These are phyloP conservation scores for Neofusicoccum parvum DNA, from an alignment of 2,329 filamentous ascomycete species.

Conservation along the genomic window DNA sequence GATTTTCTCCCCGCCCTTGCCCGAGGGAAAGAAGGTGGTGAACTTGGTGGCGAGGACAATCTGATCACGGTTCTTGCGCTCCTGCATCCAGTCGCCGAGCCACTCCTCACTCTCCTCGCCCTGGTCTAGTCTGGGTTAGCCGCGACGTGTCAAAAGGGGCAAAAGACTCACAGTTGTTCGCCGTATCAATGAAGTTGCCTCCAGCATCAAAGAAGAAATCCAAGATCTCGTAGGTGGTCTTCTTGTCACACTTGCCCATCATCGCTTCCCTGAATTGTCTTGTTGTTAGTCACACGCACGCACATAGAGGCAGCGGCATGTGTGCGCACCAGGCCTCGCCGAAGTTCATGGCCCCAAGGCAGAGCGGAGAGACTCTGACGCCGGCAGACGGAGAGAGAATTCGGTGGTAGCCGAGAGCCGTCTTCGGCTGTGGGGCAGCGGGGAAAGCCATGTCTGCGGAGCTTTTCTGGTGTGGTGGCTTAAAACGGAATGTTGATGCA, in stretches of 20 bases:
- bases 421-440: slow-evolving; percentile 33
- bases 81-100: slow-evolving; percentile 49
- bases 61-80: slow-evolving; percentile 39
- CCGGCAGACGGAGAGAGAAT: slow-evolving; percentile 55
- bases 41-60: slow-evolving; percentile 48
- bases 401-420: slow-evolving; percentile 55
- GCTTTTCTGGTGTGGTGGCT: no score
- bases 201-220: slow-evolving; percentile 67
- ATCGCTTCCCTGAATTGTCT: neutral
- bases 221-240: slow-evolving; percentile 63
- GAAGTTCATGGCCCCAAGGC: slow-evolving; percentile 59
- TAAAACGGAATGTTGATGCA: no score
- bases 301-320: no score
- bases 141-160: no score
- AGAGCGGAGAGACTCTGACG: slow-evolving; percentile 57
- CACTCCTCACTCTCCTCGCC: slow-evolving; percentile 47
- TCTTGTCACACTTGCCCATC: slow-evolving; percentile 43
- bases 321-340: slow-evolving; percentile 48
- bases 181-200: slow-evolving; percentile 66
- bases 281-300: no score
- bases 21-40: slow-evolving; percentile 33
- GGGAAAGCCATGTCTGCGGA: slow-evolving; percentile 27
- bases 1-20: slow-evolving; percentile 4
- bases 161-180: slow-evolving; percentile 22
- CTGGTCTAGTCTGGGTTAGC: slow-evolving; percentile 11